Base-by-base conservation (phyloP, 2,329 filamentous ascomycete genomes). In the Penicillium olsonii region DNA sequence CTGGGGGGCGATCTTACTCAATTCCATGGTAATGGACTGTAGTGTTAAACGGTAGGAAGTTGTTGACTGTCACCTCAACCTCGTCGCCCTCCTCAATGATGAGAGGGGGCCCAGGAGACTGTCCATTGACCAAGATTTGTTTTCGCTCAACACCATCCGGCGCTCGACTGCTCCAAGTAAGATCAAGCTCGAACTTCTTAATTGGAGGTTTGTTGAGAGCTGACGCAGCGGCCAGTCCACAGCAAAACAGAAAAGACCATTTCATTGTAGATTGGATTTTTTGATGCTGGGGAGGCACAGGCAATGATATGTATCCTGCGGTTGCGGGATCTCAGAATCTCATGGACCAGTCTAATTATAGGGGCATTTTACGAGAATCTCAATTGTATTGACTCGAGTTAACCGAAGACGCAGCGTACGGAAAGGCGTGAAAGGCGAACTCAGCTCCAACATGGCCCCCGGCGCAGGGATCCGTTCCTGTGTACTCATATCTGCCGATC, bases 21-120 rank as follows among this genome's bases (percentile, higher is more conserved):
- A 26, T 56, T 52, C 73, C 72, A 48, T 68, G 66, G 35, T 61
- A 68, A 38, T 68, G 66, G 14, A 68, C 48, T 0, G 63, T 59
- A 9, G 60, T 61, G 19, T 60, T 37, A 14, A 47, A 53, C 1
- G 61, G 64, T 29, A 66, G 37, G 10, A 55, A 42, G 37, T 68
- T 68, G 11, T 57, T 54, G 5, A 68, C 65, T 15, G 60, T 34
- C 18, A 67, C 59, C 42, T 67, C 61, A 2, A 66, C 62, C 45
- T 63, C 37, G 44, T 66, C 62, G 1, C 60, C 64, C 43, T 67
- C 54, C 9, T 52, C 54, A 33, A 68, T 27, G 12, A 55, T n/a
- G 14, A 66, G 43, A 18, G 51, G n/a, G 5, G 66, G 66, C 0
- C 53, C 63, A 8, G 66, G 66, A 27, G 65, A 65, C 29, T 63